Percentiles rank a stretch among this genome's conserved stretches.
Conservation (phyloP, 768 basidiomycete genomes). For the Clavaria fumosa region DNA sequence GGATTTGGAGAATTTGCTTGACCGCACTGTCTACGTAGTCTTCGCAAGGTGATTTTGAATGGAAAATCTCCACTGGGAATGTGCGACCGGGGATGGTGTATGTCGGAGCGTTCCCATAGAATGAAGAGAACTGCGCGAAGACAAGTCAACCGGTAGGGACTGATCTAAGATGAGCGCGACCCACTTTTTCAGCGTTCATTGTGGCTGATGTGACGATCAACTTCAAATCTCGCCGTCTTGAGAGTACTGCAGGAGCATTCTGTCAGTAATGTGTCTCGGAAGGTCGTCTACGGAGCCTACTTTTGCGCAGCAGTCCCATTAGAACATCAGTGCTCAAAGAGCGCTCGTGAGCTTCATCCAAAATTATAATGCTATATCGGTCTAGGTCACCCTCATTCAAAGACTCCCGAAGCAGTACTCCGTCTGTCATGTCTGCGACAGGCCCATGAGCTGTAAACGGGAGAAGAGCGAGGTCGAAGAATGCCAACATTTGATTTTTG, state of each 20-base stretch:
- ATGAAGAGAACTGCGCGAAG: constrained; percentile 65
- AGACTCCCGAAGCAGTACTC: constrained; percentile 94
- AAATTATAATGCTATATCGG: constrained; percentile 89
- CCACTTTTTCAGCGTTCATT: constrained; percentile 97
- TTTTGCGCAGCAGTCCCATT: constrained; percentile 91
- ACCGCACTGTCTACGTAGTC: constrained; percentile 98
- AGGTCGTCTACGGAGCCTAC: constrained; percentile 37
- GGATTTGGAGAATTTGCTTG: constrained; percentile 95
- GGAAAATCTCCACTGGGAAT: constrained; percentile 94
- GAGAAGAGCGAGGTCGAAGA: neutral
- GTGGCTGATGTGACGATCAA: constrained; percentile 98
- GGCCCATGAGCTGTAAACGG: constrained; percentile 3
- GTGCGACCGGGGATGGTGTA: constrained; percentile 89
- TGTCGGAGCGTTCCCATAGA: constrained; percentile 89
- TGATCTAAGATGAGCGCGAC: constrained; percentile 5
- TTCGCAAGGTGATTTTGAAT: constrained; percentile 94
- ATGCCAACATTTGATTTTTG: constrained; percentile 89
- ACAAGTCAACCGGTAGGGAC: neutral
- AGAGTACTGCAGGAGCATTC: constrained; percentile 40
- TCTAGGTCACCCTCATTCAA: constrained; percentile 98
- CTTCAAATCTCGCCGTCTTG: constrained; percentile 82
- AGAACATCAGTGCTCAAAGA: constrained; percentile 95
- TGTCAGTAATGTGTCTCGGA: constrained; percentile 2
- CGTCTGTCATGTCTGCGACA: constrained; percentile 87
- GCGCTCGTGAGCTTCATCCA: constrained; percentile 98